A percentile compares a stretch with the other conserved stretches of the same genome.
These are phyloP conservation scores for Rhizopus delemar DNA, from an alignment of 371 early-diverging fungal species.

Conservation along the genomic window DNA sequence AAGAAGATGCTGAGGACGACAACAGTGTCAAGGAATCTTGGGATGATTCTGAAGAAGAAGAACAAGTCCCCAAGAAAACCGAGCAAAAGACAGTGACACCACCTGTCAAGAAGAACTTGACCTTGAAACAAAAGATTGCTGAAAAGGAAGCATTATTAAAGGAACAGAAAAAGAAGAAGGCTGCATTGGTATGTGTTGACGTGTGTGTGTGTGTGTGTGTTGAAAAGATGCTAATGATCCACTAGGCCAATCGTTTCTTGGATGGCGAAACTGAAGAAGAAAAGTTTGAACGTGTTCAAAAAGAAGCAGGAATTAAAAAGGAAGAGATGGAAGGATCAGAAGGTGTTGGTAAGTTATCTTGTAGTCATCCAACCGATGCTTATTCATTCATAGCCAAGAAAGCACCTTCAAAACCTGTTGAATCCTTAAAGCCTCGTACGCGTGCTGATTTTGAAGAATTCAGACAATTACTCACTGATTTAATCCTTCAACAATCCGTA, in stretches of 20 bases:
- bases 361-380: background rate
- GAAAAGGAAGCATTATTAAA: conserved; percentile 48
- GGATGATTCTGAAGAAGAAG: conserved; percentile 67
- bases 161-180: conserved; percentile 42
- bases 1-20: conserved; percentile 77
- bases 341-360: conserved; percentile 16
- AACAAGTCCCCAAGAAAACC: conserved; percentile 3
- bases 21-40: conserved; percentile 67
- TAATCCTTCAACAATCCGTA: conserved; percentile 74
- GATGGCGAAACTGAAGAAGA: conserved; percentile 73
- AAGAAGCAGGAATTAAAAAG: conserved; percentile 54
- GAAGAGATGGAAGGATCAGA: conserved; percentile 56
- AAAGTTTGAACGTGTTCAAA: conserved; percentile 59
- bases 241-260: conserved; percentile 33
- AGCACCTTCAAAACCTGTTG: conserved; percentile 50
- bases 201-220: background rate
- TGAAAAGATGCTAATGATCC: conserved; percentile 53
- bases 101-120: conserved; percentile 24
- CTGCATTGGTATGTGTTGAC: conserved; percentile 35
- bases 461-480: conserved; percentile 63
- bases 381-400: conserved; percentile 18
- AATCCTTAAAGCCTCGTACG: conserved; percentile 76
- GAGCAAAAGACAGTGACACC: conserved; percentile 44
- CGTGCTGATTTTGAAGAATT: conserved; percentile 86
- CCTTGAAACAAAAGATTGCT: conserved; percentile 70